Conservation (phyloP, 2,329 filamentous ascomycete species). For the Cercospora sp. region DNA sequence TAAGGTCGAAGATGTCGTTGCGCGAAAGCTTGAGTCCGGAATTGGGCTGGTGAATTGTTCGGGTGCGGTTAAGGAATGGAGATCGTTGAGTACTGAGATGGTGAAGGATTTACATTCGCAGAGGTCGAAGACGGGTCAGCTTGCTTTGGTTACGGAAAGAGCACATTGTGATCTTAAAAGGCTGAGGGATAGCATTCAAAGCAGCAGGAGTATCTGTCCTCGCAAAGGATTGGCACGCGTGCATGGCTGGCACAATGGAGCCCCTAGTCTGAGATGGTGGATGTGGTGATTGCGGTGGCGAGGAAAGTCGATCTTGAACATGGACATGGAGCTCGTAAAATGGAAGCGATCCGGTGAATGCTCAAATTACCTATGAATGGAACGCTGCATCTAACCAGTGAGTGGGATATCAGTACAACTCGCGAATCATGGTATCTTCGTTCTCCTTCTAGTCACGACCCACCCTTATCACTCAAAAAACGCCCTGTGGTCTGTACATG, state of each 20-base stretch:
- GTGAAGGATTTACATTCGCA: constrained; percentile 16
- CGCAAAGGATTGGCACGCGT: constrained; percentile 25
- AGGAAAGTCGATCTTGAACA: background rate
- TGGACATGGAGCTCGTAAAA: background rate
- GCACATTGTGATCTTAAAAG: constrained; percentile 22
- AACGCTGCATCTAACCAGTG: background rate
- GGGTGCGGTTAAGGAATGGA: constrained; percentile 15
- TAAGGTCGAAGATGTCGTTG: background rate
- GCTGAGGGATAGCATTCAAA: constrained; percentile 20
- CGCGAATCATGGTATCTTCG: constrained; percentile 1
- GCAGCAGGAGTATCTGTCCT: constrained; percentile 25
- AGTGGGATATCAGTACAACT: constrained; percentile 4
- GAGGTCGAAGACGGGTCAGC: constrained; percentile 14
- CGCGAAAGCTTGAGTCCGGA: background rate
- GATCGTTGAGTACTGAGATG: constrained; percentile 9
- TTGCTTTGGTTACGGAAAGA: constrained; percentile 20
- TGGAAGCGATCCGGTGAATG: background rate
- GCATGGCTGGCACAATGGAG: constrained; percentile 3
- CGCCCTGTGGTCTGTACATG: constrained; percentile 11
- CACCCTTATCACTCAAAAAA: background rate
- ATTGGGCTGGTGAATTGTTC: background rate
- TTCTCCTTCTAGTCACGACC: background rate
- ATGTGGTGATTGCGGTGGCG: constrained; percentile 22
- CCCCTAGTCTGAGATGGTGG: constrained; percentile 28
- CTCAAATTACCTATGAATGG: background rate